A percentile compares a stretch with the other conserved stretches of the same genome.
These are phyloP conservation scores for Saccharomycopsis malanga DNA, from an alignment of 805 yeast genomes.

Conservation along the genomic window DNA sequence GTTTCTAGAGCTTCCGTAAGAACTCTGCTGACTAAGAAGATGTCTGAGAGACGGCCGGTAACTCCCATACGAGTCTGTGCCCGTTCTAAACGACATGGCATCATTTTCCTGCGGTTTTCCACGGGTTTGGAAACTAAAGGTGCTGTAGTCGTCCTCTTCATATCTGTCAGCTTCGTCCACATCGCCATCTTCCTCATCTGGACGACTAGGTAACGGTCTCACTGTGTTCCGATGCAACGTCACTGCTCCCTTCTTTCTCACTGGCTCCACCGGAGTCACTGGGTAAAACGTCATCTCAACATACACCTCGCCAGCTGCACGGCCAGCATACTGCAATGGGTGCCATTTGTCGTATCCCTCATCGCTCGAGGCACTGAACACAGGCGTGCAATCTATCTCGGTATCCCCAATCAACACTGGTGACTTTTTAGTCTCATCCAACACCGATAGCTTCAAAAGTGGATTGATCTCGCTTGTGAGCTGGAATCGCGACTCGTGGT, in stretches of 20 bases:
- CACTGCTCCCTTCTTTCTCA: constrained; percentile 15
- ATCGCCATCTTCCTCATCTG: constrained; percentile 12
- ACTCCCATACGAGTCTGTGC: not conserved
- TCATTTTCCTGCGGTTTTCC: not conserved
- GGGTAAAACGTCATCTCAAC: constrained; percentile 92
- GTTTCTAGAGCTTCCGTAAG: not conserved
- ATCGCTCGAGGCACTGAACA: constrained; percentile 54
- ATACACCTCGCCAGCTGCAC: constrained; percentile 82
- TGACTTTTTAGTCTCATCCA: constrained; percentile 80
- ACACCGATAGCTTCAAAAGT: constrained; percentile 58
- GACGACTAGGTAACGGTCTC: constrained; percentile 19
- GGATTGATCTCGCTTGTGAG: constrained; percentile 60
- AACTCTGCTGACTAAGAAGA: not conserved
- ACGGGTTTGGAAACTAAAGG: not conserved
- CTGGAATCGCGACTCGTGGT: constrained; percentile 63
- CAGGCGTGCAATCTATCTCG: constrained; percentile 69
- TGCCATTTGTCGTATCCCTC: constrained; percentile 89
- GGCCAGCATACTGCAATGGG: constrained; percentile 54
- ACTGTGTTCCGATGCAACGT: constrained; percentile 17
- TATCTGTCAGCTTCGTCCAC: not conserved
- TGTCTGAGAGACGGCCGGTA: not conserved
- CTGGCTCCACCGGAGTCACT: constrained; percentile 25
- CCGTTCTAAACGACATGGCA: not conserved
- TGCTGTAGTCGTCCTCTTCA: not conserved
- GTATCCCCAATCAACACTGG: constrained; percentile 82